phyloP scores from a whole-genome alignment of 2,329 filamentous ascomycete genomes.

The Ceratocystis lukuohia region DNA sequence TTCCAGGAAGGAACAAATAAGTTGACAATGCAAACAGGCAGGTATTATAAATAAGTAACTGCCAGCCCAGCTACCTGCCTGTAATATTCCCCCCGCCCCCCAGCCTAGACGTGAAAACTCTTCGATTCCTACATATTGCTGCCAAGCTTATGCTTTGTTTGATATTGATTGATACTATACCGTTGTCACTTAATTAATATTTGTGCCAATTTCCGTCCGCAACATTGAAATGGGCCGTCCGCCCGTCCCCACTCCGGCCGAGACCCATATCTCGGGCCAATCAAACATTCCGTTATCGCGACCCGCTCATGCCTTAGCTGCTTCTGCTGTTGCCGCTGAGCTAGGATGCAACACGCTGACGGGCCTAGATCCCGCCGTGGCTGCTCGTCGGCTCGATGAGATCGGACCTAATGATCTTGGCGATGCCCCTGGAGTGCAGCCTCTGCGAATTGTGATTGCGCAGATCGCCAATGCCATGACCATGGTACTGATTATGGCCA shows the following conservation, averaged over 20 bases:
- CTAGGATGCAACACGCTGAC: constrained; percentile 39
- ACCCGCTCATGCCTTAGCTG: constrained; percentile 44
- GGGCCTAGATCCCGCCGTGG: constrained; percentile 41
- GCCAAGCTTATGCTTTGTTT: no score
- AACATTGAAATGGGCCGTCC: background rate
- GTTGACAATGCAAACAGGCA: no score
- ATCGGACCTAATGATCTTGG: constrained; percentile 48
- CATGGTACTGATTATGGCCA: constrained; percentile 44
- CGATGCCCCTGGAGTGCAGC: constrained; percentile 34
- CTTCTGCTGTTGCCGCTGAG: constrained; percentile 37
- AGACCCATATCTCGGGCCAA: constrained; percentile 26
- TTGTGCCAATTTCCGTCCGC: no score
- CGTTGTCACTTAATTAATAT: background rate
- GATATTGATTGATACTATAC: no score
- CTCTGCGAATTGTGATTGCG: constrained; percentile 43
- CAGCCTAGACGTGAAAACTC: no score
- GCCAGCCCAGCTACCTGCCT: background rate
- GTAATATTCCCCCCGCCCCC: no score
- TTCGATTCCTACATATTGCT: no score
- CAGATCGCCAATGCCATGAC: constrained; percentile 50
- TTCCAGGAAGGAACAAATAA: no score
- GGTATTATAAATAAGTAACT: background rate
- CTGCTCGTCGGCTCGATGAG: constrained; percentile 35
- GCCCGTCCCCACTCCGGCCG: constrained; percentile 1
- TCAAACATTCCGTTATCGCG: constrained; percentile 33